Evolutionary conservation across 1,284 basidiomycete genomes (phyloP).

Genomic region (Trichosporon sp.): DNA sequence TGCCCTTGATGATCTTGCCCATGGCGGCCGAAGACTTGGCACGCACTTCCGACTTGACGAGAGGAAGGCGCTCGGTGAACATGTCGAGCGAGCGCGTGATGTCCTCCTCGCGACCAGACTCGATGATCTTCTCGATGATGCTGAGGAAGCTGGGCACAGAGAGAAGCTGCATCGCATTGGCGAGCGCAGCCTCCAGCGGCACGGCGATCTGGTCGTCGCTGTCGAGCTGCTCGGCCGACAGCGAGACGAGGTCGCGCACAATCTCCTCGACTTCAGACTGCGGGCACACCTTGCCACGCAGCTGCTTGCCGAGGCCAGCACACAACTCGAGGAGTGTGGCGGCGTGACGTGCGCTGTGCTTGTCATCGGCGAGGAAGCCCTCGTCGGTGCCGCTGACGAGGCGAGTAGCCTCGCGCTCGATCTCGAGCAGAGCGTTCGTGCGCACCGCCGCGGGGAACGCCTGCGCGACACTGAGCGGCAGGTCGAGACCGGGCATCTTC

Average conservation of each 20-base stretch:
- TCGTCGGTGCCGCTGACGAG: constrained; percentile 49
- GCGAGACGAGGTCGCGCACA: constrained; percentile 36
- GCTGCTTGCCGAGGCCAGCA: constrained; percentile 38
- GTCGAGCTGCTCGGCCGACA: constrained; percentile 19
- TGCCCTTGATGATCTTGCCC: constrained; percentile 48
- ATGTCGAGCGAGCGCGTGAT: constrained; percentile 49
- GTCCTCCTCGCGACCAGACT: constrained; percentile 25
- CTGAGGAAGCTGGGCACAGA: constrained; percentile 59
- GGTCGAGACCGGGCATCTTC: constrained; percentile 52
- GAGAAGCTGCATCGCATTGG: constrained; percentile 44
- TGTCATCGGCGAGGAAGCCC: constrained; percentile 33
- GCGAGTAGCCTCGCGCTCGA: constrained; percentile 61
- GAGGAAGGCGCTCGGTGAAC: constrained; percentile 60
- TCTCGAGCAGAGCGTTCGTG: constrained; percentile 59
- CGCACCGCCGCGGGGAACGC: constrained; percentile 57
- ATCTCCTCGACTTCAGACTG: constrained; percentile 30
- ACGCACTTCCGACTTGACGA: constrained; percentile 59
- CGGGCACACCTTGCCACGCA: constrained; percentile 32
- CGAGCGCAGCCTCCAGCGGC: constrained; percentile 31
- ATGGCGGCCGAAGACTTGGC: constrained; percentile 55
- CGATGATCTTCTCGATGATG: constrained; percentile 38
- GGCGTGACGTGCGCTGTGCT: background rate
- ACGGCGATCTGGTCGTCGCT: constrained; percentile 20
- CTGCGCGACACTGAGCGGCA: constrained; percentile 56
- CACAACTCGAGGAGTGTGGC: constrained; percentile 56